Percentiles rank a stretch among this genome's conserved stretches.
Evolutionary conservation across 1,139 yeast species (phyloP).

Genomic region (Oligophagozyma castellii): DNA sequence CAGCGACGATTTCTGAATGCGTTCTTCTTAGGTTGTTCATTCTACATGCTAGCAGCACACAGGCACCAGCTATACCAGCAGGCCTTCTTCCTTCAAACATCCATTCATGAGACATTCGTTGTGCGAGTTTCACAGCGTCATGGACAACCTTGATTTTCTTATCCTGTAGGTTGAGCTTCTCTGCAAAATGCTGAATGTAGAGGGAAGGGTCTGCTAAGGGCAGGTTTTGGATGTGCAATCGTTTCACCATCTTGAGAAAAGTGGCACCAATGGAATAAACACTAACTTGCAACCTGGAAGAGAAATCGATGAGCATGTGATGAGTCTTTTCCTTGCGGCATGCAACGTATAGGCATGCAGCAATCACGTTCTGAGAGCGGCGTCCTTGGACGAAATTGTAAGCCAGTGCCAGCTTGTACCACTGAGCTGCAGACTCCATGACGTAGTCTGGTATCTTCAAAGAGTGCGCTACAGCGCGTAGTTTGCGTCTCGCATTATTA

Average conservation of each 20-base stretch:
- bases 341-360: slow-evolving; percentile 88
- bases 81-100: slow-evolving; percentile 94
- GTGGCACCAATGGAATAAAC: slow-evolving; percentile 95
- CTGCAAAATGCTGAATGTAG: slow-evolving; percentile 88
- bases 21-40: slow-evolving; percentile 91
- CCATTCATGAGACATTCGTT: slow-evolving; percentile 91
- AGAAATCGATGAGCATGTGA: slow-evolving; percentile 91
- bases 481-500: slow-evolving; percentile 64
- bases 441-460: slow-evolving; percentile 72
- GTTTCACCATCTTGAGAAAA: slow-evolving; percentile 76
- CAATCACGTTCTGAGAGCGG: slow-evolving; percentile 83
- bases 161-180: slow-evolving; percentile 63
- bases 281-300: slow-evolving; percentile 76
- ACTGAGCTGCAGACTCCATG: slow-evolving; percentile 73
- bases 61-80: slow-evolving; percentile 97
- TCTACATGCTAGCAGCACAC: slow-evolving; percentile 81
- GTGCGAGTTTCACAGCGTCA: slow-evolving; percentile 80
- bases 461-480: slow-evolving; percentile 67
- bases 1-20: slow-evolving; percentile 87
- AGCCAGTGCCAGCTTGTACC: slow-evolving; percentile 78
- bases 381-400: slow-evolving; percentile 92
- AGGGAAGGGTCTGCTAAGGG: slow-evolving; percentile 92
- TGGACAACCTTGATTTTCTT: slow-evolving; percentile 59
- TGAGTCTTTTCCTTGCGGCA: slow-evolving; percentile 85
- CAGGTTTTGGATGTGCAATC: slow-evolving; percentile 55